phyloP scores from a whole-genome alignment of 495 filamentous ascomycete species.

The Penicillium robsamsonii region DNA sequence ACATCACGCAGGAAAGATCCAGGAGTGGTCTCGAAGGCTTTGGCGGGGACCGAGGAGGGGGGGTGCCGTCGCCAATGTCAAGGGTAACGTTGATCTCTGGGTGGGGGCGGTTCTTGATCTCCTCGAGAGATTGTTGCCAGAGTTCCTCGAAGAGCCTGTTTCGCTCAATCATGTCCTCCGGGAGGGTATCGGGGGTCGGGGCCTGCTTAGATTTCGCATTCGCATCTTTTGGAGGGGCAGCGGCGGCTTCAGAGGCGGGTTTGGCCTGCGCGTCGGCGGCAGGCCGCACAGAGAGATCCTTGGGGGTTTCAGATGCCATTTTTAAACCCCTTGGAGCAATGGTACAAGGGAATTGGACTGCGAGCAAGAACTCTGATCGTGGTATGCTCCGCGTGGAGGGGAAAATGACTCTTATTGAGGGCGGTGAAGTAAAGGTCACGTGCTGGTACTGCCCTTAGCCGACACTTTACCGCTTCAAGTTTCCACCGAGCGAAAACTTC shows the following conservation, averaged over 20 bases:
- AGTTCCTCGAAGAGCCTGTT: constrained; percentile 84
- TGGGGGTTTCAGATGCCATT: constrained; percentile 43
- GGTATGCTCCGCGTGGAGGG: constrained; percentile 9
- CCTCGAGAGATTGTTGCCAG: constrained; percentile 76
- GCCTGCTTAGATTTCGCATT: constrained; percentile 26
- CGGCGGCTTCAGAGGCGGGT: constrained; percentile 20
- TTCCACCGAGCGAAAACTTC: constrained; percentile 53
- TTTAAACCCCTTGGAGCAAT: constrained; percentile 14
- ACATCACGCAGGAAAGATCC: constrained; percentile 52
- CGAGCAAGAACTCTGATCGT: constrained; percentile 8
- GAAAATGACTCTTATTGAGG: constrained; percentile 29
- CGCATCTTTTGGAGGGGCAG: constrained; percentile 33
- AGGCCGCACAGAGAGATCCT: constrained; percentile 43
- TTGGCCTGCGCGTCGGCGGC: constrained; percentile 33
- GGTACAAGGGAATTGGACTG: constrained; percentile 19
- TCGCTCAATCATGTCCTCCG: constrained; percentile 78
- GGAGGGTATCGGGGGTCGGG: constrained; percentile 49
- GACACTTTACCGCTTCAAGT: constrained; percentile 50
- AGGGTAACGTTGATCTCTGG: constrained; percentile 51
- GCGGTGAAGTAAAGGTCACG: constrained; percentile 45
- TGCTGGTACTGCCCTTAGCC: constrained; percentile 44
- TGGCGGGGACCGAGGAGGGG: constrained; percentile 43
- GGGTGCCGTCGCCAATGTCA: constrained; percentile 48
- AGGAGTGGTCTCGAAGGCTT: constrained; percentile 54
- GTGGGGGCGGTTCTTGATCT: constrained; percentile 51